These are phyloP conservation scores for sunflower (Helianthus annuus) DNA, from an alignment of 129 eudicot species.

Conservation along the genomic window HanXRQr2.0-SUNRISE NC_035448.2:9693165-9693664, in stretches of 20 bases:
- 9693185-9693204: slow-evolving; percentile 30
- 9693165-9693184: not conserved
- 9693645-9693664: too few species aligned
- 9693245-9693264: not conserved
- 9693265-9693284: slow-evolving; percentile 11
- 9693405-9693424: slow-evolving; percentile 29
- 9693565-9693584: slow-evolving; percentile 28
- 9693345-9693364: slow-evolving; percentile 40
- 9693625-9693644: slow-evolving; percentile 20
- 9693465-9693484: slow-evolving; percentile 18
- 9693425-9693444: slow-evolving; percentile 22
- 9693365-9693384: slow-evolving; percentile 38
- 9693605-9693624: slow-evolving; percentile 32
- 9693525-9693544: slow-evolving; percentile 22
- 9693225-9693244: not conserved
- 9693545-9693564: slow-evolving; percentile 17
- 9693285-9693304: slow-evolving; percentile 37
- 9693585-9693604: slow-evolving; percentile 26
- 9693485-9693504: slow-evolving; percentile 22
- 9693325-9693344: slow-evolving; percentile 52
- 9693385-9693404: slow-evolving; percentile 44
- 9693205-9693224: slow-evolving; percentile 42
- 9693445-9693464: slow-evolving; percentile 15
- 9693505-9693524: slow-evolving; percentile 30
- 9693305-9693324: slow-evolving; percentile 30